Evolutionary conservation across 2,329 filamentous ascomycete genomes (phyloP), one percentile per base, ranked within the genome.

Genomic region (Clonostachys sp.): DNA sequence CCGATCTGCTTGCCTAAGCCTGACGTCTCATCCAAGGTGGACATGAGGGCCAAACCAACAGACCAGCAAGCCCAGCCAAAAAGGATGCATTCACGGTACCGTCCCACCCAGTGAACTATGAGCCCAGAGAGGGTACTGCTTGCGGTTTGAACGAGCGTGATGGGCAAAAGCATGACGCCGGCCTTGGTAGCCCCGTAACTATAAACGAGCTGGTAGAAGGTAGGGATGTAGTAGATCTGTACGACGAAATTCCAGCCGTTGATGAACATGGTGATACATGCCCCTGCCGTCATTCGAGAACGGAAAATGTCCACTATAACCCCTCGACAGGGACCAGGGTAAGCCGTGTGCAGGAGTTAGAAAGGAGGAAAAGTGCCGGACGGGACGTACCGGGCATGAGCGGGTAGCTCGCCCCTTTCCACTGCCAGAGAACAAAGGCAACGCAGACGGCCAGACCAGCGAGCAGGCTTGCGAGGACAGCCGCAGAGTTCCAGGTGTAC

Each of bases 201-300:
- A 46, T 71, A 73, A 2, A 63, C 66, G 12, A 74, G 65, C 45
- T 74, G 73, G 50, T 75, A 74, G 50, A 74, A 74, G 1, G 66
- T 63, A 0, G 69, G 69, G 5, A 73, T 66, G 48, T 70, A 76
- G 51, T 76, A 77, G 8, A 77, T 63, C 51, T 81, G 77, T n/a
- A 78, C 71, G 20, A 80, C 64, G 47, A 80, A 80, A 52, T 80
- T 80, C 77, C 78, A 81, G 5, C 78, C 77, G 45, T 80, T 80
- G 55, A 81, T 72, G 35, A 76, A 74, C 74, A 78, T 79, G 14
- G 75, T 79, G 16, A 81, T 52, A 49, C 74, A 79, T 1, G 76
- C 74, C 2, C 78, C 77, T 35, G 77, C 77, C 33, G 80, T 75
- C 33, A 80, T 76, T 14, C 62, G 64, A 2, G 66, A 70, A 52